Base-by-base conservation (phyloP, 176 grass and related monocot species). In the Oropetium thomaeum region DNA sequence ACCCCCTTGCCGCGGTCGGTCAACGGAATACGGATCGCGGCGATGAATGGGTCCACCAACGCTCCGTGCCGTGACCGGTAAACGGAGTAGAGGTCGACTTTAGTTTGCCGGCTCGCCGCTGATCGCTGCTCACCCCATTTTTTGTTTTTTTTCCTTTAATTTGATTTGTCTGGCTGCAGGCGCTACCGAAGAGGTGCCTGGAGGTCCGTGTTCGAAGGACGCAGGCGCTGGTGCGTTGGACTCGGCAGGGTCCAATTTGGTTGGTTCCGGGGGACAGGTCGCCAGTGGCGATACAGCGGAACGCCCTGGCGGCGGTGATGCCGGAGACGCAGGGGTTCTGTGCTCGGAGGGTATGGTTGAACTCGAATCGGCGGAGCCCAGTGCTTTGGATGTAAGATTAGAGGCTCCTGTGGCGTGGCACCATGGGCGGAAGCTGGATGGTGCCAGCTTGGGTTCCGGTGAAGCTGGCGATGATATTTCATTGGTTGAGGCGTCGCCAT, bases 401-500 rank as follows among this genome's bases (percentile, higher is more conserved):
- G 72, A 48, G 22, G 45, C 71, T 57, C 71, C 84, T 19, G 57
- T 7, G 43, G 84, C n/a, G 33, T 14, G 27, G 7, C 28, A 14
- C 62, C 70, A 65, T 30, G 66, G 2, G 12, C 15, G 7, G 33
- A 42, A 67, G n/a, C 5, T 66, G 59, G 16, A 13, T 37, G n/a
- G 35, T 62, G 49, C 29, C 38, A 53, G 12, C 41, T 17, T 43
- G 4, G 39, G 67, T 17, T 49, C 79, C 16, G 85, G 60, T 66
- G 67, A 41, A 77, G 40, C 79, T 62, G 74, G 26, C n/a, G 63
- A 62, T 58, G 62, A 23, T 51, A 73, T 70, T 76, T 79, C 51
- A 75, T 53, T 62, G 30, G 66, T 79, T 73, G 51, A 78, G 77
- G n/a, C 9, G 86, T 81, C 87, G 26, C 71, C 79, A 5, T 89